These are phyloP conservation scores for Zasmidium angulare DNA, from an alignment of 2,329 filamentous ascomycete species.

Conservation along the genomic window DNA sequence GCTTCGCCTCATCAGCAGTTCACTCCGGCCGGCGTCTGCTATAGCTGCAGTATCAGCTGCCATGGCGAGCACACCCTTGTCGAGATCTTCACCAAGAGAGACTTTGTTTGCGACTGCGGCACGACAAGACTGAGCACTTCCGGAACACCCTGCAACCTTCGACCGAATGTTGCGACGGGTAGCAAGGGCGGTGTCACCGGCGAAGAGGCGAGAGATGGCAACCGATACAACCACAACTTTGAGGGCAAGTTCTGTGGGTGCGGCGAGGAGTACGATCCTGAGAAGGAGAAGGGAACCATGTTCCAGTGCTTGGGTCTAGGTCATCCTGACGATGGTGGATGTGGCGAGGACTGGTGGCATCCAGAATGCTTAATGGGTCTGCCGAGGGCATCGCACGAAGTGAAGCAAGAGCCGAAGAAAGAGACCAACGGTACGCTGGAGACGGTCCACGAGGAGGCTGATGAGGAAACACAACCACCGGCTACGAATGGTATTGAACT, in stretches of 20 bases:
- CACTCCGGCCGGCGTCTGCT: slow-evolving; percentile 82
- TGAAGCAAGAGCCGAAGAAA: slow-evolving; percentile 23
- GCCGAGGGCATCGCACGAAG: slow-evolving; percentile 61
- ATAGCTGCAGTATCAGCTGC: slow-evolving; percentile 93
- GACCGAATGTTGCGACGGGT: slow-evolving; percentile 70
- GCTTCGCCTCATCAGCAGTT: slow-evolving; percentile 61
- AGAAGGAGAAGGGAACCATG: slow-evolving; percentile 94
- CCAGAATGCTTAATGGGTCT: slow-evolving; percentile 86
- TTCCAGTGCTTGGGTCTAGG: slow-evolving; percentile 92
- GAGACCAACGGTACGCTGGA: slow-evolving; percentile 21
- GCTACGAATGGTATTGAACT: slow-evolving; percentile 46
- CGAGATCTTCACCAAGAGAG: slow-evolving; percentile 91
- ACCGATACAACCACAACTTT: slow-evolving; percentile 96
- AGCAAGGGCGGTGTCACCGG: slow-evolving; percentile 74
- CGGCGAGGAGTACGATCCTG: slow-evolving; percentile 80
- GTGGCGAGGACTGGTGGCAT: slow-evolving; percentile 98
- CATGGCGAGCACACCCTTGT: slow-evolving; percentile 94
- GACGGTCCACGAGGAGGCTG: slow-evolving; percentile 30
- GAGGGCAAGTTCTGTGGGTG: slow-evolving; percentile 90
- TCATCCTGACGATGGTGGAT: slow-evolving; percentile 76
- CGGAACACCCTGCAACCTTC: slow-evolving; percentile 72
- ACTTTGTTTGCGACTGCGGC: slow-evolving; percentile 96
- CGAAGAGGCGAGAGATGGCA: slow-evolving; percentile 68
- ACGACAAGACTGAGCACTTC: slow-evolving; percentile 70
- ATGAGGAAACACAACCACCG: slow-evolving; percentile 34